Evolutionary conservation across 2,329 filamentous ascomycete species (phyloP).

Genomic region (Knufia petricola): DNA sequence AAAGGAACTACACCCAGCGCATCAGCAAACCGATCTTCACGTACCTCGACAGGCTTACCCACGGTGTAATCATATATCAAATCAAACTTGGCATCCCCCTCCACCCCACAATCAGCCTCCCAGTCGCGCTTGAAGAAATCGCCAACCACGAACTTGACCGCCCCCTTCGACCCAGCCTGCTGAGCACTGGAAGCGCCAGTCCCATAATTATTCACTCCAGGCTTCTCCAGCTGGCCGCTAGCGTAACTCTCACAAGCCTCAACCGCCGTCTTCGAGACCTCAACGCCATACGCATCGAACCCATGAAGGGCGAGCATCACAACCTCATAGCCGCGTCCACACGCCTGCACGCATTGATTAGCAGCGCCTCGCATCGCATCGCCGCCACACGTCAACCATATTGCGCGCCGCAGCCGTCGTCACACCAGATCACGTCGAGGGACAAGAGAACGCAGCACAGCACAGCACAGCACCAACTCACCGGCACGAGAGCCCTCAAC

Average conservation of each 20-base stretch:
- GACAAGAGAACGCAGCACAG: no score
- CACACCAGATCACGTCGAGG: no score
- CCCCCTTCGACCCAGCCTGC: constrained; percentile 30
- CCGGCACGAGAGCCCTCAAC: constrained; percentile 27
- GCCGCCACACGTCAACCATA: no score
- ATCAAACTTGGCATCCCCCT: constrained; percentile 47
- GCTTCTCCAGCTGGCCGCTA: constrained; percentile 13
- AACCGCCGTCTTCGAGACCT: constrained; percentile 25
- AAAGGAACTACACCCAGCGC: constrained; percentile 45
- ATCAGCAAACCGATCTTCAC: neutral
- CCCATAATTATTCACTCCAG: constrained; percentile 16
- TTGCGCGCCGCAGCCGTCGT: no score
- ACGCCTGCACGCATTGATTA: constrained; percentile 18
- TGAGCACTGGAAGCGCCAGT: neutral
- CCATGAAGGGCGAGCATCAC: constrained; percentile 28
- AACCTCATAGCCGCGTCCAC: constrained; percentile 28
- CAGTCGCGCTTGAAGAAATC: constrained; percentile 60
- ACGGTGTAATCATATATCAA: constrained; percentile 57
- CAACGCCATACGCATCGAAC: constrained; percentile 26
- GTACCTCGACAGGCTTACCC: constrained; percentile 20
- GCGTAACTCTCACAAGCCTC: constrained; percentile 22
- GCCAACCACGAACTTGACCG: constrained; percentile 47
- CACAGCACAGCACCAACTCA: no score
- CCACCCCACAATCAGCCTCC: constrained; percentile 27
- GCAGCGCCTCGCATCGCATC: constrained; percentile 6